phyloP scores from a whole-genome alignment of 306 rosid genomes.

The Citrullus amarus region DNA sequence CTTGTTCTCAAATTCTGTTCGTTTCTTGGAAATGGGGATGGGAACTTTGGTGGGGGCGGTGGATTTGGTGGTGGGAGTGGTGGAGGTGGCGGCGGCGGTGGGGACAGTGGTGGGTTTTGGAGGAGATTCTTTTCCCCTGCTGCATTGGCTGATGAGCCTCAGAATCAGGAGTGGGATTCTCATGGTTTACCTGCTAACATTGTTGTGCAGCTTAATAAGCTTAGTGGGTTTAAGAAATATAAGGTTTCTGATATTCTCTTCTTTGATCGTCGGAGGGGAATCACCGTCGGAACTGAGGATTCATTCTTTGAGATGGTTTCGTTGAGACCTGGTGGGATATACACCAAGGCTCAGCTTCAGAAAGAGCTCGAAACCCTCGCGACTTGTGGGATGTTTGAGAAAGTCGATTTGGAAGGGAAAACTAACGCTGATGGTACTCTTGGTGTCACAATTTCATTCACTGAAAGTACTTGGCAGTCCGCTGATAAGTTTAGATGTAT shows the following conservation, averaged over 20 bases:
- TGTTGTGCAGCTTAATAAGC: slow-evolving; percentile 61
- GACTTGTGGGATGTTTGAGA: slow-evolving; percentile 95
- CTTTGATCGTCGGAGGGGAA: slow-evolving; percentile 49
- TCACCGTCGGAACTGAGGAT: slow-evolving; percentile 57
- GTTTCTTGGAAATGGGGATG: slow-evolving; percentile 5
- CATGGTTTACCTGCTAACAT: slow-evolving; percentile 87
- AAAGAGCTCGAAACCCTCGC: slow-evolving; percentile 73
- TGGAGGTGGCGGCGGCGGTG: slow-evolving; percentile 26
- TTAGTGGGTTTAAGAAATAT: slow-evolving; percentile 80
- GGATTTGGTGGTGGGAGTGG: slow-evolving; percentile 24
- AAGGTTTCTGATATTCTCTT: slow-evolving; percentile 63
- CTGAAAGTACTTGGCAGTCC: slow-evolving; percentile 83
- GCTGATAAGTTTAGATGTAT: slow-evolving; percentile 83
- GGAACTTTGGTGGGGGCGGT: slow-evolving; percentile 12
- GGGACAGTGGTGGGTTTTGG: slow-evolving; percentile 45
- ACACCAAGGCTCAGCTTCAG: slow-evolving; percentile 79
- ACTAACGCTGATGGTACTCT: slow-evolving; percentile 76
- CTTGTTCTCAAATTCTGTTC: slow-evolving; percentile 24
- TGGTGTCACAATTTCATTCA: slow-evolving; percentile 48
- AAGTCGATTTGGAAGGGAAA: slow-evolving; percentile 85
- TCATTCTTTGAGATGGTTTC: slow-evolving; percentile 92
- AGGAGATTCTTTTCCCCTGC: slow-evolving; percentile 25
- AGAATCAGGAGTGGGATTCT: slow-evolving; percentile 63
- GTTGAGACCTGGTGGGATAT: slow-evolving; percentile 57
- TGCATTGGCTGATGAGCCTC: slow-evolving; percentile 68